Conservation (phyloP, 306 rosid species). For the Mucuna pruriens region DNA sequence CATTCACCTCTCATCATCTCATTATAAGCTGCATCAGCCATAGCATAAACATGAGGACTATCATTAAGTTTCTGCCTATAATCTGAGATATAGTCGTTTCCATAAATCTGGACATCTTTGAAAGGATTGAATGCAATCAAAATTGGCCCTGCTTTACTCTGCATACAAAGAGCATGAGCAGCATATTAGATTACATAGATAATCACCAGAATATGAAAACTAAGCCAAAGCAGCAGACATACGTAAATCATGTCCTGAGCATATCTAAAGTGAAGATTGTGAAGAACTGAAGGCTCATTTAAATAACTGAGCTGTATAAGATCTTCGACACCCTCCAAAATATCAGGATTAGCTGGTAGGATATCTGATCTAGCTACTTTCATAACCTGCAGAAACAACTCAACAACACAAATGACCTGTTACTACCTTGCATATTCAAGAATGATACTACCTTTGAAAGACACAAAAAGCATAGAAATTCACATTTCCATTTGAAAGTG, state of each 20-base stretch:
- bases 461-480: constrained; percentile 39
- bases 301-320: constrained; percentile 89
- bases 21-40: constrained; percentile 75
- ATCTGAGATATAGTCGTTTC: constrained; percentile 62
- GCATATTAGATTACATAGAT: constrained; percentile 39
- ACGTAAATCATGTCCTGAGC: constrained; percentile 84
- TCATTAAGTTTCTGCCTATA: constrained; percentile 64
- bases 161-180: constrained; percentile 47
- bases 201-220: constrained; percentile 24
- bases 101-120: constrained; percentile 71
- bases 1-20: constrained; percentile 83
- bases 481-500: constrained; percentile 75
- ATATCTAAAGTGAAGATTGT: constrained; percentile 79
- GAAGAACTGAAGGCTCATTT: constrained; percentile 90
- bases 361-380: constrained; percentile 65
- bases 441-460: constrained; percentile 17
- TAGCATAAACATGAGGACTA: constrained; percentile 84
- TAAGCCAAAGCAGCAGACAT: constrained; percentile 47
- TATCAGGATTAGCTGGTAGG: constrained; percentile 91
- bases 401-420: constrained; percentile 38
- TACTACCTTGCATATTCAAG: constrained; percentile 35
- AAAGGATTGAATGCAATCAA: constrained; percentile 89
- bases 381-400: constrained; percentile 61
- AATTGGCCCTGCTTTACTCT: constrained; percentile 95
- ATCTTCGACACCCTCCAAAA: constrained; percentile 88